phyloP scores from a whole-genome alignment of 2,329 filamentous ascomycete genomes.

The Aspergillus niger region DNA sequence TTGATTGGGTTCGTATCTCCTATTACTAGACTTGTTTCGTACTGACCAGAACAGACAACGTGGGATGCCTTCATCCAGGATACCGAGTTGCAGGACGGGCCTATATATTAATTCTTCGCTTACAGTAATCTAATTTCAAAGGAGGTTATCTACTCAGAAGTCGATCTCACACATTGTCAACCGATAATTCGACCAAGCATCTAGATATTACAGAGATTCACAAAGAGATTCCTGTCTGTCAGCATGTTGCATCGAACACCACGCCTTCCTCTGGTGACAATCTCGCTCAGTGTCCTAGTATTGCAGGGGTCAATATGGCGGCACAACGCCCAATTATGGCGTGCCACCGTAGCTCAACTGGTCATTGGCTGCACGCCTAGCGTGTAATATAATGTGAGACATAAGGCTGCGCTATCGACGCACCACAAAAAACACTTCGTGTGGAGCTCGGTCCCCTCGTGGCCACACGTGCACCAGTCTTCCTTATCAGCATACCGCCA shows the following conservation, averaged over 20 bases:
- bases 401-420: too few species aligned
- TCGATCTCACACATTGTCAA: background rate
- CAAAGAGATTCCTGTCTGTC: too few species aligned
- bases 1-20: slow-evolving; percentile 11
- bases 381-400: background rate
- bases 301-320: background rate
- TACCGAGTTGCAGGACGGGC: background rate
- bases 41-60: background rate
- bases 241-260: too few species aligned
- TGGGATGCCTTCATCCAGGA: slow-evolving; percentile 11
- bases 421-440: too few species aligned
- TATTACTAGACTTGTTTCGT: background rate
- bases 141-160: background rate
- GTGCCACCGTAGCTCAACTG: background rate
- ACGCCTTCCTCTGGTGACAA: too few species aligned
- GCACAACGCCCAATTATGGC: background rate
- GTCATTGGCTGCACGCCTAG: background rate
- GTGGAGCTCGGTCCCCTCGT: too few species aligned
- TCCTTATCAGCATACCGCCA: too few species aligned
- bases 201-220: too few species aligned
- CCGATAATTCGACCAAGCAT: too few species aligned
- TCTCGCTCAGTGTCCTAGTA: background rate
- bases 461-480: too few species aligned
- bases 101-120: background rate
- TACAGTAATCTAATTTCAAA: background rate